Conservation (phyloP, 1,284 basidiomycete genomes). For the Schizophyllum commune region DNA sequence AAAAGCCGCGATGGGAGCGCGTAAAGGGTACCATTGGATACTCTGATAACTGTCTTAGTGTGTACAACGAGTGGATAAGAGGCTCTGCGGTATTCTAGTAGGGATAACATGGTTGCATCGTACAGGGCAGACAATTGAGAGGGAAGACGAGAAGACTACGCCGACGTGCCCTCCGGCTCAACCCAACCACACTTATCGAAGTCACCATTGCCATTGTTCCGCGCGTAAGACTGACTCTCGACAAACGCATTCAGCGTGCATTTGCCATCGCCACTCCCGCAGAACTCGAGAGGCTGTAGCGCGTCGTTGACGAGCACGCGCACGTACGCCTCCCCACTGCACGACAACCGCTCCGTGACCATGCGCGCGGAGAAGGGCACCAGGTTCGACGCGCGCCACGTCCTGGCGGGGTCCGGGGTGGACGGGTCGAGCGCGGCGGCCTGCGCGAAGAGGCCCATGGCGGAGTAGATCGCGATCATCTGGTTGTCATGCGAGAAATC, state of each 20-base stretch:
- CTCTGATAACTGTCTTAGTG: too few relatives aligned
- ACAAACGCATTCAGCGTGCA: constrained; percentile 65
- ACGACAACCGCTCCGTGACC: constrained; percentile 53
- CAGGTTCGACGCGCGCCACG: constrained; percentile 53
- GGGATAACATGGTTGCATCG: too few relatives aligned
- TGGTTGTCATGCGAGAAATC: constrained; percentile 83
- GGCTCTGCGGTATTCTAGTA: too few relatives aligned
- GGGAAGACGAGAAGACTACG: too few relatives aligned
- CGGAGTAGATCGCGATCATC: constrained; percentile 71
- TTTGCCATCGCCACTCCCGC: constrained; percentile 39
- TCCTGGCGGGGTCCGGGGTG: constrained; percentile 29
- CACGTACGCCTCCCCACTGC: constrained; percentile 38
- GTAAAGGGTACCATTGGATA: too few relatives aligned
- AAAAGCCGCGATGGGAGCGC: constrained; percentile 14
- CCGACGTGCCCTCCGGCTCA: too few relatives aligned
- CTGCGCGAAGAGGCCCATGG: constrained; percentile 59
- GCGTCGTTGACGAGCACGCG: constrained; percentile 64
- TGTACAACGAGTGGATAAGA: too few relatives aligned
- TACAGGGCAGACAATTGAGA: too few relatives aligned
- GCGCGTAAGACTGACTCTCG: constrained; percentile 61
- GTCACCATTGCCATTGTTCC: constrained; percentile 56
- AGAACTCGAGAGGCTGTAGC: constrained; percentile 56
- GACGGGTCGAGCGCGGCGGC: constrained; percentile 30
- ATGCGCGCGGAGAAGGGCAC: constrained; percentile 61
- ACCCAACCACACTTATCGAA: constrained; percentile 44